Evolutionary conservation across 208 protist genomes (phyloP).

Genomic region (Crithidia thermophila): DNA sequence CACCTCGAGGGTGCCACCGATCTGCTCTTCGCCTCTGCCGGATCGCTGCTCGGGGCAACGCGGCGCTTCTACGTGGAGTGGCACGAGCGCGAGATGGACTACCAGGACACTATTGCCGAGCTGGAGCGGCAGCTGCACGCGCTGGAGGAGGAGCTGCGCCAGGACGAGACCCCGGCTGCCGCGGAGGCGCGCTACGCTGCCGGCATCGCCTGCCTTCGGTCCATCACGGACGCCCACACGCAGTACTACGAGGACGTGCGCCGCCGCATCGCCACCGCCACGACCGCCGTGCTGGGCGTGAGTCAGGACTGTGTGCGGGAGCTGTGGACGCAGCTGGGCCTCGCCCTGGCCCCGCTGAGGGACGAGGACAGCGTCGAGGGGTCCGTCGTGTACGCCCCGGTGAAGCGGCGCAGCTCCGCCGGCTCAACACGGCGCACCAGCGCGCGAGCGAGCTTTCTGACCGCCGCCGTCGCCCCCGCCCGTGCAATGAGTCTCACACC

Average conservation of each 20-base stretch:
- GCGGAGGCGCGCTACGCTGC: conserved; percentile 67
- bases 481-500: not conserved
- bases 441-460: conserved; percentile 3
- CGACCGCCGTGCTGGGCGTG: conserved; percentile 18
- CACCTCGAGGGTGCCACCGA: conserved; percentile 67
- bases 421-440: not conserved
- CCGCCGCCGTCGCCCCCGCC: not conserved
- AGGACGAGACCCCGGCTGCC: conserved; percentile 46
- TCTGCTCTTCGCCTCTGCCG: conserved; percentile 41
- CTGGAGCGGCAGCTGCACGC: conserved; percentile 56
- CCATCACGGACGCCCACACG: conserved; percentile 61
- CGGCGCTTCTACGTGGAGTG: conserved; percentile 59
- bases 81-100: conserved; percentile 62
- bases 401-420: conserved; percentile 5
- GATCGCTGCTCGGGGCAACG: conserved; percentile 40
- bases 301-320: conserved; percentile 20
- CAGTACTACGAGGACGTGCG: conserved; percentile 56
- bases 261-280: conserved; percentile 27
- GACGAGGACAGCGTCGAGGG: conserved; percentile 3
- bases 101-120: conserved; percentile 55
- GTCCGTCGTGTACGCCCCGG: not conserved
- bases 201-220: conserved; percentile 56
- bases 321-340: conserved; percentile 17
- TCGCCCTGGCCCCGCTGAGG: conserved; percentile 3
- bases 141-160: conserved; percentile 41